Evolutionary conservation across 495 filamentous ascomycete species (phyloP), one percentile per base, ranked within the genome.

Genomic region (Melanomma pulvis-pyrius): DNA sequence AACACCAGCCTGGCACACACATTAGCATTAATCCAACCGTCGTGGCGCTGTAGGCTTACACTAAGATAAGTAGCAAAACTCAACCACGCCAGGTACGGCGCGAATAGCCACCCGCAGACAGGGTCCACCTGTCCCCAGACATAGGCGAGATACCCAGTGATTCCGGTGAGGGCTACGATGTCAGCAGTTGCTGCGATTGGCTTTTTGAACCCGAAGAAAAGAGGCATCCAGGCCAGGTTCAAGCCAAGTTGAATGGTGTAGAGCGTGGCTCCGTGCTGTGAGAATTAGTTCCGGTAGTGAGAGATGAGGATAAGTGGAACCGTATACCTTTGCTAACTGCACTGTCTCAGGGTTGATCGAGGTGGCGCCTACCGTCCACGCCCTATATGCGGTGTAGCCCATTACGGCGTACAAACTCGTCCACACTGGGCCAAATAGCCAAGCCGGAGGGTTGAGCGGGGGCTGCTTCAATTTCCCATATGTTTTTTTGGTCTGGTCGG

Each of bases 151-250:
- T 90, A 89, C 0, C 81, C 84, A 19, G 88, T 88, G 5, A 87
- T 79, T 0, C 87, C 91, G 1, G 86, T 82, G 12, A 97, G 78
- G 0, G 87, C 82, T 1, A 89, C 79, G 52, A 96, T 87, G 78
- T 97, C 90, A 4, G 82, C 84, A 9, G 92, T 83, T 0, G 92
- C 92, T 73, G 86, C 84, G 61, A 87, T 82, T 2, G 92, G 90
- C 25, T 84, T 82, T 41, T 85, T 83, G 32, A 89, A 68, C 0
- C 83, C 82, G 73, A 96, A 97, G 82, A 97, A 98, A 9, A 97
- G 83, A 1, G 93, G 93, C 91, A 94, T 97, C 92, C 91, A 98
- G 51, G 88, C 74, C 21, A 94, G 78, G 74, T 97, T 97, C 15
- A 97, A 77, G 21, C 81, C 88, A 9, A 97, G 87, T 73, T 97